Percentiles rank a stretch among this genome's conserved stretches.
phyloP scores from a whole-genome alignment of 371 early-diverging fungal genomes.

The Mortierella sp. region DNA sequence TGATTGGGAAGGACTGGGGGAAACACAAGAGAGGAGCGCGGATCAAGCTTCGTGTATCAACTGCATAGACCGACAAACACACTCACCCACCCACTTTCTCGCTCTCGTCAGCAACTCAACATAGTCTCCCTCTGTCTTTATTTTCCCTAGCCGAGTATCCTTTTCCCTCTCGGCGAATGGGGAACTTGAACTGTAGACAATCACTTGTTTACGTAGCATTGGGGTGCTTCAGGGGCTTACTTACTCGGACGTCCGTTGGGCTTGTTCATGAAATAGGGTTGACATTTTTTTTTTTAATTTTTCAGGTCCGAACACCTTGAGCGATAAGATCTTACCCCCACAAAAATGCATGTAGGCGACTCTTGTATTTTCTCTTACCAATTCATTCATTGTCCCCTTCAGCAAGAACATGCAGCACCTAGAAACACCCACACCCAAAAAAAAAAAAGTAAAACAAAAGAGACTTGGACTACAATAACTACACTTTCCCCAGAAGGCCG shows the following conservation, averaged over 20 bases:
- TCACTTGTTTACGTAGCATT: background rate
- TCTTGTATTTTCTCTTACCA: background rate
- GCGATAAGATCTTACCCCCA: slow-evolving; percentile 11
- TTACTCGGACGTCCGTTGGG: slow-evolving; percentile 12
- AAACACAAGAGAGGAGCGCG: background rate
- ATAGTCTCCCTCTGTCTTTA: background rate
- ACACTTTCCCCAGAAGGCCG: background rate
- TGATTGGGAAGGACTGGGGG: slow-evolving; percentile 6
- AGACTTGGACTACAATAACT: background rate
- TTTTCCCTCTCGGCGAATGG: background rate
- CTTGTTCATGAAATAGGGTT: slow-evolving; percentile 12
- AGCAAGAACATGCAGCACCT: too few relatives aligned
- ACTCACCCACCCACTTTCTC: background rate
- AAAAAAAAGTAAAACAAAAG: background rate
- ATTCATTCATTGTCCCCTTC: too few relatives aligned
- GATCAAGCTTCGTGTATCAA: background rate
- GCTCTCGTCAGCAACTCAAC: too few relatives aligned
- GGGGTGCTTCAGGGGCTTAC: background rate
- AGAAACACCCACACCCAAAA: slow-evolving; percentile 1
- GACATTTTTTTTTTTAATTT: background rate
- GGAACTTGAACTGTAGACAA: too few relatives aligned
- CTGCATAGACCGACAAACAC: slow-evolving; percentile 4
- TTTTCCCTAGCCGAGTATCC: background rate
- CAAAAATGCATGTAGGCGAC: background rate
- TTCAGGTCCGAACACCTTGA: slow-evolving; percentile 12